Evolutionary conservation across 306 rosid genomes (phyloP).

Genomic region (Vigna angularis): DNA sequence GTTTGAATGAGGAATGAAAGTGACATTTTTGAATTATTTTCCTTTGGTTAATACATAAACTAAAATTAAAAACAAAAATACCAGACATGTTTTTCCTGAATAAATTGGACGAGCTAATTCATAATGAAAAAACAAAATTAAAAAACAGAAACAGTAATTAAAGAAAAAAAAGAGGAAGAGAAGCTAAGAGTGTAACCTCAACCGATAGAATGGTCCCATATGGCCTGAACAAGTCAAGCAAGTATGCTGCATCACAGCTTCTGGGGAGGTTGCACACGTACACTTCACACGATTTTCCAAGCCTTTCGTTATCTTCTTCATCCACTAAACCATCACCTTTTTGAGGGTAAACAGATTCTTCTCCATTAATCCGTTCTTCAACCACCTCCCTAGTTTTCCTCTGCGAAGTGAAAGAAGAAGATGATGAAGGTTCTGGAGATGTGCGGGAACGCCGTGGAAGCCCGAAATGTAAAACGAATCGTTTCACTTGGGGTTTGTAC

Average conservation of each 20-base stretch:
- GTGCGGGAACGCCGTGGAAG: not conserved
- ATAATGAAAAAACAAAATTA: not conserved
- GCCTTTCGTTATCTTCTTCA: constrained; percentile 22
- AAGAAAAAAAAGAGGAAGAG: not conserved
- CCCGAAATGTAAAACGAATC: not conserved
- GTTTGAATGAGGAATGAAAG: too few relatives aligned
- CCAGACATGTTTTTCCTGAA: not conserved
- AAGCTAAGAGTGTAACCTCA: not conserved
- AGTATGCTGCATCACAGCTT: constrained; percentile 53
- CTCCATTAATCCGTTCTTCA: not conserved
- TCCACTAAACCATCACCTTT: constrained; percentile 36
- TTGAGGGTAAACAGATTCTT: not conserved
- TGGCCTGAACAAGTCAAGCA: constrained; percentile 23
- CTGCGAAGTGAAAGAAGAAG: not conserved
- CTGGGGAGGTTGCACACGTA: constrained; percentile 69
- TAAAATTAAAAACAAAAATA: too few relatives aligned
- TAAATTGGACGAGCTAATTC: not conserved
- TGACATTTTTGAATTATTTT: too few relatives aligned
- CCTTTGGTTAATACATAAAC: too few relatives aligned
- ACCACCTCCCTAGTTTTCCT: constrained; percentile 32
- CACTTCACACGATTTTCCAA: constrained; percentile 51
- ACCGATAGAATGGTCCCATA: not conserved
- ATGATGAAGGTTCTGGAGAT: not conserved
- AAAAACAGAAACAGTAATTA: too few relatives aligned
- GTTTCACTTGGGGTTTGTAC: constrained; percentile 16